Evolutionary conservation across 768 basidiomycete species (phyloP).

Genomic region (Auricularia heimuer): DNA sequence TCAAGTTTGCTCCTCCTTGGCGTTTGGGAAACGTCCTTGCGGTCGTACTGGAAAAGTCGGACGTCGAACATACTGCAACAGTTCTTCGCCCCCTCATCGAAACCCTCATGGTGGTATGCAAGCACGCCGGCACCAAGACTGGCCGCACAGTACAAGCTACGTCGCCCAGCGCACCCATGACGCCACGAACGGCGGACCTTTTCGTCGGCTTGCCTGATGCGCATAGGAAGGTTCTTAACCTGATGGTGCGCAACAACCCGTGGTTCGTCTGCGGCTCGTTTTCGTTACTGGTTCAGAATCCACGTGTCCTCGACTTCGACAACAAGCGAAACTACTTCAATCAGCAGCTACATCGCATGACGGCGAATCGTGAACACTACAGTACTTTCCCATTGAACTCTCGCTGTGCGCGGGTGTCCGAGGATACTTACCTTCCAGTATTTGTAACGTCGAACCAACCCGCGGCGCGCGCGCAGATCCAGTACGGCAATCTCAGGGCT

Average conservation of each 20-base stretch:
- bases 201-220: slow-evolving; percentile 90
- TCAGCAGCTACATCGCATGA: slow-evolving; percentile 82
- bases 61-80: no score
- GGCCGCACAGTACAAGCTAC: slow-evolving; percentile 45
- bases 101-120: slow-evolving; percentile 96
- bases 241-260: slow-evolving; percentile 98
- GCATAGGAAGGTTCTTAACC: slow-evolving; percentile 87
- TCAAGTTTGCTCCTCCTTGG: no score
- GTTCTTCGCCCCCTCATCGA: slow-evolving; percentile 40
- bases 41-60: no score
- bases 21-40: no score
- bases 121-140: slow-evolving; percentile 61
- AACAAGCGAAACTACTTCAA: slow-evolving; percentile 97
- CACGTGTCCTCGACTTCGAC: slow-evolving; percentile 95
- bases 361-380: slow-evolving; percentile 69
- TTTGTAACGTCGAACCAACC: slow-evolving; percentile 68
- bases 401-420: slow-evolving; percentile 84
- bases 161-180: slow-evolving; percentile 51
- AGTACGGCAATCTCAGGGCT: slow-evolving; percentile 92
- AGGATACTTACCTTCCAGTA: slow-evolving; percentile 84
- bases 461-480: slow-evolving; percentile 70
- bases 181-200: slow-evolving; percentile 60
- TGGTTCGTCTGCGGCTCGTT: slow-evolving; percentile 97
- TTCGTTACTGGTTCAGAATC: slow-evolving; percentile 89
- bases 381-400: slow-evolving; percentile 81